phyloP scores from a whole-genome alignment of 441 rosid genomes.

The Kokia cookei region DNA sequence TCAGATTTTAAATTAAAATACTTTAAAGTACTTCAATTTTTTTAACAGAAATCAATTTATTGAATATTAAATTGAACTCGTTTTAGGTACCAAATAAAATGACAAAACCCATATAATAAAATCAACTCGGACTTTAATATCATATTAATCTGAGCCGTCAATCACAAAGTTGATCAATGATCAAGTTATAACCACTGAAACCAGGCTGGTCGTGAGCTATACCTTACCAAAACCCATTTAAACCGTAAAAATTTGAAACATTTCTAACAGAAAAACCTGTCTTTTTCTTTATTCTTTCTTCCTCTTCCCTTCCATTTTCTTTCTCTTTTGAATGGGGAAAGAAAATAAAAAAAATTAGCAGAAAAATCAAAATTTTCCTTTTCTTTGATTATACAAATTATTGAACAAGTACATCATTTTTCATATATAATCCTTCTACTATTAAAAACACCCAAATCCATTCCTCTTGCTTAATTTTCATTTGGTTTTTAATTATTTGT shows the following conservation, averaged over 20 bases:
- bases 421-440: background rate
- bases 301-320: background rate
- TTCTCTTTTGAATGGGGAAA: background rate
- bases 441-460: background rate
- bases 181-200: background rate
- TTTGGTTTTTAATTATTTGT: background rate
- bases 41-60: too few relatives aligned
- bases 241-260: constrained; percentile 6
- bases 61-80: too few relatives aligned
- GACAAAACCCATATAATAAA: too few relatives aligned
- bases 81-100: too few relatives aligned
- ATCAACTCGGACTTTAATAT: background rate
- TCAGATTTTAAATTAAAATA: too few relatives aligned
- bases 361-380: background rate
- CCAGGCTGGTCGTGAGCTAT: background rate
- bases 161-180: background rate
- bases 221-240: background rate
- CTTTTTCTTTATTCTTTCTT: background rate
- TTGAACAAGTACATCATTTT: background rate
- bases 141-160: background rate
- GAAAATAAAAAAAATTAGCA: background rate
- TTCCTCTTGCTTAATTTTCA: background rate
- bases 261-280: constrained; percentile 35
- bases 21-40: too few relatives aligned
- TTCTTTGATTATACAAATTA: background rate